Evolutionary conservation across 441 rosid species (phyloP), one percentile per base, ranked within the genome.

Genomic region (Heliophila coronopifolia): DNA sequence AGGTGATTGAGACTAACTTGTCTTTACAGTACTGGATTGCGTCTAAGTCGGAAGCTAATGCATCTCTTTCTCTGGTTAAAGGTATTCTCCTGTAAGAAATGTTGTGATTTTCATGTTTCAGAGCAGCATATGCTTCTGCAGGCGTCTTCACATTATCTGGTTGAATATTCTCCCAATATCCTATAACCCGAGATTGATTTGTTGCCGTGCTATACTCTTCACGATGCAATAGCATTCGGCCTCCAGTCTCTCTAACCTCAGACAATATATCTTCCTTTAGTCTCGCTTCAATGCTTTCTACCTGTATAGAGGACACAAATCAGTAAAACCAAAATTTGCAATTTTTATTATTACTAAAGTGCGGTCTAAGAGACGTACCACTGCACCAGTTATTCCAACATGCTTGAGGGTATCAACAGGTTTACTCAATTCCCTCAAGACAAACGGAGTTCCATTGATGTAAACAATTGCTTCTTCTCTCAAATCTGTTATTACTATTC

Each of bases 381-480:
- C 67, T 38, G 86, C 72, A 55, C 97, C 97, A 35, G 95, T 84
- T 39, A 89, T 89, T 54, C 96, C 96, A 9, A 79, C 94, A 70
- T 93, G 97, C 80, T 89, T 93, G 33, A 93, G 91, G 4, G 96
- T 79, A 54, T 93, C 91, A 36, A 86, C 93, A 56, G 95, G 99
- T 71, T 93, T 93, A 65, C 81, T 81, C 26, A 89, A 77, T 70
- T 89, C 96, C 75, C 97, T 76, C 55, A 84, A 83, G 59, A 86
- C 97, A 77, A 89, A 93, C 20, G 99, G 97, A 14, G 84, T 81
- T 56, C 91, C 96, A 67, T 82, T 77, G 49, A 89, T 89, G 80
- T 89, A 93, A 66, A 89, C 96, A 67, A 82, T 87, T 24, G 95
- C 91, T 62, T 93, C 99, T 83, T 93, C 97, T 79, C 97, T 82